These are phyloP conservation scores for Thermoascus crustaceus DNA, from an alignment of 2,329 filamentous ascomycete species.

Conservation along the genomic window DNA sequence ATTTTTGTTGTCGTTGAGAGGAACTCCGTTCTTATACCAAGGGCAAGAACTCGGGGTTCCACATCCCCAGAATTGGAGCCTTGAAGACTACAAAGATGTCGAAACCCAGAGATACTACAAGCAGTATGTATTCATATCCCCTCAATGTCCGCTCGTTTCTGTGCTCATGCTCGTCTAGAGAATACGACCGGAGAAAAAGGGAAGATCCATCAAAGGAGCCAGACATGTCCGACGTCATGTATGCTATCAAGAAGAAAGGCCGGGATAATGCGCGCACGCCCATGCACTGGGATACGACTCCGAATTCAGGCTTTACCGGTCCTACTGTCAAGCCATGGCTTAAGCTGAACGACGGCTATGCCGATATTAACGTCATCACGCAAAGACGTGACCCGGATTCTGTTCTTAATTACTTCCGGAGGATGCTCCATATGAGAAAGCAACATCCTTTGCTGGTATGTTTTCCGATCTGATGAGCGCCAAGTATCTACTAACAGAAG, in stretches of 20 bases:
- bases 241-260: conserved; percentile 10
- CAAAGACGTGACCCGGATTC: conserved; percentile 27
- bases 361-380: conserved; percentile 48
- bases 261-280: conserved; percentile 61
- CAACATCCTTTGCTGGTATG: conserved; percentile 25
- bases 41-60: conserved; percentile 56
- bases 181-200: conserved; percentile 9
- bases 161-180: conserved; percentile 1
- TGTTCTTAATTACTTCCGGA: conserved; percentile 51
- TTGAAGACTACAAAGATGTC: conserved; percentile 35
- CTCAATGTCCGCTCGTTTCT: background rate
- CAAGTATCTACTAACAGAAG: background rate
- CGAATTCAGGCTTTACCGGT: conserved; percentile 54
- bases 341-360: conserved; percentile 52
- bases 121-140: conserved; percentile 15
- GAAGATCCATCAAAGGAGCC: conserved; percentile 8
- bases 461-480: background rate
- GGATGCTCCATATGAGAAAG: conserved; percentile 48
- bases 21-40: conserved; percentile 53
- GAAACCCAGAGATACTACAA: conserved; percentile 45
- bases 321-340: conserved; percentile 50
- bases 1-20: conserved; percentile 41
- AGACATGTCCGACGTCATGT: conserved; percentile 11
- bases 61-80: conserved; percentile 44
- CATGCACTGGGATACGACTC: conserved; percentile 54